Percentiles rank a stretch among this genome's conserved stretches.
Evolutionary conservation across 2,329 filamentous ascomycete species (phyloP).

Genomic region (Colletotrichum sp.): DNA sequence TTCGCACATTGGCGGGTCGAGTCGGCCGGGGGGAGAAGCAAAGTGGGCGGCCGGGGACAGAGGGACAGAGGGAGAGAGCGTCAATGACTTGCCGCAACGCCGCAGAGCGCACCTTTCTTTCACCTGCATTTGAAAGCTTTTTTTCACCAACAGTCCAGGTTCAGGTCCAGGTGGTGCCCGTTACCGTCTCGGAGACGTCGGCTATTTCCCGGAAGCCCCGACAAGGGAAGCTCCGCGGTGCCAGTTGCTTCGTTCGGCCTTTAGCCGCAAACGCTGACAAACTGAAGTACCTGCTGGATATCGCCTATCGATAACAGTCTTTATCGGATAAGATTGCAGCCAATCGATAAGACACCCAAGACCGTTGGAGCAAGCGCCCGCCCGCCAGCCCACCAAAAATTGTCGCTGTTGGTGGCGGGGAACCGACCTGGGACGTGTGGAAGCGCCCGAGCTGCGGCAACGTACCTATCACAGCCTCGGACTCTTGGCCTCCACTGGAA

Average conservation of each 20-base stretch:
- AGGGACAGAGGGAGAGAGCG: neutral
- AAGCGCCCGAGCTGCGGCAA: neutral
- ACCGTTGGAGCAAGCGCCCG: neutral
- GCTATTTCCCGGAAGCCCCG: slow-evolving; percentile 13
- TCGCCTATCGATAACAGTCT: neutral
- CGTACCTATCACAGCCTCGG: slow-evolving; percentile 13
- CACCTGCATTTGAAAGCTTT: neutral
- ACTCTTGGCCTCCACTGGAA: neutral
- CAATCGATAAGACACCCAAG: neutral
- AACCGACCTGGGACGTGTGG: neutral
- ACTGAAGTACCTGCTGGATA: neutral
- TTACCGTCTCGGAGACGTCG: neutral
- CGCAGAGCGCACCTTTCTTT: neutral
- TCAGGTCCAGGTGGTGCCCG: neutral
- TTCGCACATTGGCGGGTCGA: neutral
- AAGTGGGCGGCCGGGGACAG: neutral
- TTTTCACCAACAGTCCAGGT: neutral
- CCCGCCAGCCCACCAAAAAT: neutral
- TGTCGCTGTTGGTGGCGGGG: neutral
- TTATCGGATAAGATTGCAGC: neutral
- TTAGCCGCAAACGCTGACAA: neutral
- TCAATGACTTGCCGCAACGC: slow-evolving; percentile 8
- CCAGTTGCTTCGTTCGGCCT: neutral
- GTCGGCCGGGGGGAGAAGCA: neutral
- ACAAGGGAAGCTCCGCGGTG: slow-evolving; percentile 16